These are phyloP conservation scores for Coemansia sp. DNA, from an alignment of 371 early-diverging fungal species.

Conservation along the genomic window DNA sequence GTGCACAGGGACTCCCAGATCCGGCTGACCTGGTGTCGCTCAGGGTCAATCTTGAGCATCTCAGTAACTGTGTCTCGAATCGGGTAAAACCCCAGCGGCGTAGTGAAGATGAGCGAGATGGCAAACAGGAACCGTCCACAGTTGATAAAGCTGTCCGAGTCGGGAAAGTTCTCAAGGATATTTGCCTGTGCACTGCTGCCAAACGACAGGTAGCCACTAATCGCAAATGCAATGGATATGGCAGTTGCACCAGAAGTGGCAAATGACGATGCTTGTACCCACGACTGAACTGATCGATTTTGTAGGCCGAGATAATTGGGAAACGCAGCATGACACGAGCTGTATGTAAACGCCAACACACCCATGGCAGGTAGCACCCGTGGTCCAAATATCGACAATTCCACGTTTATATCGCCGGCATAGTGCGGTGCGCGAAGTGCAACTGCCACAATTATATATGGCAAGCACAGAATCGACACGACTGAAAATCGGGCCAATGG, in stretches of 20 bases:
- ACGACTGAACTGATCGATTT: slow-evolving; percentile 53
- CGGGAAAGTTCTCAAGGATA: slow-evolving; percentile 75
- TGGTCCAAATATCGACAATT: slow-evolving; percentile 57
- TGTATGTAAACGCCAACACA: slow-evolving; percentile 80
- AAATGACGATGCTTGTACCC: slow-evolving; percentile 35
- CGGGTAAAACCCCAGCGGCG: slow-evolving; percentile 72
- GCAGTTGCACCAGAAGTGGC: slow-evolving; percentile 67
- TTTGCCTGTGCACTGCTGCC: slow-evolving; percentile 72
- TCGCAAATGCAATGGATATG: slow-evolving; percentile 69
- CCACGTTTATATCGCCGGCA: slow-evolving; percentile 50
- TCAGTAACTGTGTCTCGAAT: slow-evolving; percentile 64
- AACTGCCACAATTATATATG: slow-evolving; percentile 68
- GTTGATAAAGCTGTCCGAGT: slow-evolving; percentile 66
- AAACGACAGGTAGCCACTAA: slow-evolving; percentile 68
- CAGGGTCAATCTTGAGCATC: slow-evolving; percentile 30
- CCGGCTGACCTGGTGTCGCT: slow-evolving; percentile 16
- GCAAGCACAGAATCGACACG: slow-evolving; percentile 66
- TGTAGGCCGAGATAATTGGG: slow-evolving; percentile 70
- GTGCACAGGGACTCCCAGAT: slow-evolving; percentile 24
- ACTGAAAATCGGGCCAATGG: slow-evolving; percentile 72
- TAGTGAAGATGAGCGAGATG: slow-evolving; percentile 73
- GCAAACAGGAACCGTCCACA: slow-evolving; percentile 75
- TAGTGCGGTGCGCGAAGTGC: slow-evolving; percentile 64
- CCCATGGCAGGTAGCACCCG: slow-evolving; percentile 75
- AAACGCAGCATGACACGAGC: slow-evolving; percentile 79